These are phyloP conservation scores for Neovahlkampfia damariscottae DNA, from an alignment of 78 protist genomes.

Conservation along the genomic window DNA sequence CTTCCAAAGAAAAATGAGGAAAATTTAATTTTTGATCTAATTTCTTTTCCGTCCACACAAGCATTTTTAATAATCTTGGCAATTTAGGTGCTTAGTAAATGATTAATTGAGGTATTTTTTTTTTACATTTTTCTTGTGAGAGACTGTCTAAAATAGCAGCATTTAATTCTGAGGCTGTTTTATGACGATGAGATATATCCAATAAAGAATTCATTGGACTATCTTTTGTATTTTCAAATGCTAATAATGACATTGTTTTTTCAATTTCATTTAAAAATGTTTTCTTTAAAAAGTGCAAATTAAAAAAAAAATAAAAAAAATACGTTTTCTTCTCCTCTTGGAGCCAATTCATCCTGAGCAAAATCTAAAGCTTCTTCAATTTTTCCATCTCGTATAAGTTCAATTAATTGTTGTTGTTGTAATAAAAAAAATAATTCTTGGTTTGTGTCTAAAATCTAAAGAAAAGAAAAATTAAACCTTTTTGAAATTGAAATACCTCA, in stretches of 20 bases:
- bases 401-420: slow-evolving; percentile 78
- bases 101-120: neutral
- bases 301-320: neutral
- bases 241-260: slow-evolving; percentile 63
- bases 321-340: slow-evolving; percentile 74
- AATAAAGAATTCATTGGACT: slow-evolving; percentile 36
- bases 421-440: slow-evolving; percentile 60
- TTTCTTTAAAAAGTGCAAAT: too few species aligned
- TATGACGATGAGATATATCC: slow-evolving; percentile 56
- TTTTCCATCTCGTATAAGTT: slow-evolving; percentile 51
- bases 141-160: slow-evolving; percentile 70
- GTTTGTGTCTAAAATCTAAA: slow-evolving; percentile 56
- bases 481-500: too few species aligned
- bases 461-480: too few species aligned
- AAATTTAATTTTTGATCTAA: neutral
- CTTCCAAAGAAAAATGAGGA: too few species aligned
- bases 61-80: slow-evolving; percentile 48
- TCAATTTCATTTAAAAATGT: slow-evolving; percentile 69
- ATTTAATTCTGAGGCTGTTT: slow-evolving; percentile 69
- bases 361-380: slow-evolving; percentile 66
- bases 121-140: slow-evolving; percentile 50
- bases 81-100: slow-evolving; percentile 55
- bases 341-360: slow-evolving; percentile 77
- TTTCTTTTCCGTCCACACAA: slow-evolving; percentile 55
- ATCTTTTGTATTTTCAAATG: slow-evolving; percentile 45